A percentile compares a stretch with the other conserved stretches of the same genome.
Conservation (phyloP, 768 basidiomycete species). For the Dictyophora rubrovolvata region DNA sequence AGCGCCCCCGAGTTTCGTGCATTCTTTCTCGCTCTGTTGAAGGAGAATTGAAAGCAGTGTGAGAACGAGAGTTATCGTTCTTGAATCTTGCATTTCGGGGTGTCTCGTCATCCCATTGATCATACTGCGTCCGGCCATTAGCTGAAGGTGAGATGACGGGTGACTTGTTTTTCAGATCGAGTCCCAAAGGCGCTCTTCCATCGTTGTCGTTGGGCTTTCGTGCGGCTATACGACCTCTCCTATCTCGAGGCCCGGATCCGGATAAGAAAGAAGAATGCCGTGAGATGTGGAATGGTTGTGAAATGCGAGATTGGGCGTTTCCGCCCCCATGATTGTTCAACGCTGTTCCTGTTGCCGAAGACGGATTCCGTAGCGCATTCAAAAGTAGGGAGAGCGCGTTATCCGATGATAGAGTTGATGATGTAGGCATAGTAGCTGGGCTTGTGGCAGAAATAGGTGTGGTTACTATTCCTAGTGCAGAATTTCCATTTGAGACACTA, state of each 20-base stretch:
- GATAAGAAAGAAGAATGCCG: constrained; percentile 62
- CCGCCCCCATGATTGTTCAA: background rate
- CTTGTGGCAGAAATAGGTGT: background rate
- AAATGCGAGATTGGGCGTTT: constrained; percentile 12
- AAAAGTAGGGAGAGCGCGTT: constrained; percentile 59
- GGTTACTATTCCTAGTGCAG: background rate
- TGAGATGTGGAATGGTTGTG: constrained; percentile 16
- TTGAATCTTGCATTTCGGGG: constrained; percentile 6
- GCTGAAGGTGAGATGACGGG: background rate
- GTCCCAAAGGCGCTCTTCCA: constrained; percentile 2
- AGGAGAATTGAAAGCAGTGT: too few species aligned
- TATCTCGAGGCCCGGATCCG: constrained; percentile 63
- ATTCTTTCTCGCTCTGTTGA: background rate
- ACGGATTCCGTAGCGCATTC: constrained; percentile 38
- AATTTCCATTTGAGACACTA: background rate
- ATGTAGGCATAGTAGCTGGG: background rate
- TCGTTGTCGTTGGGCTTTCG: constrained; percentile 17
- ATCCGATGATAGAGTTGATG: constrained; percentile 46
- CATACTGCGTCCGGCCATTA: background rate
- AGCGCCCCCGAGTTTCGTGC: background rate
- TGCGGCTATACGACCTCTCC: constrained; percentile 64
- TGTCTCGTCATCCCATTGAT: constrained; percentile 2
- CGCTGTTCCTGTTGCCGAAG: constrained; percentile 30
- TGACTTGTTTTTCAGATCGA: background rate
- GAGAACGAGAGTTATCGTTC: background rate